Conservation (phyloP, 2,329 filamentous ascomycete genomes). For the Xylariomycetidae sp. region DNA sequence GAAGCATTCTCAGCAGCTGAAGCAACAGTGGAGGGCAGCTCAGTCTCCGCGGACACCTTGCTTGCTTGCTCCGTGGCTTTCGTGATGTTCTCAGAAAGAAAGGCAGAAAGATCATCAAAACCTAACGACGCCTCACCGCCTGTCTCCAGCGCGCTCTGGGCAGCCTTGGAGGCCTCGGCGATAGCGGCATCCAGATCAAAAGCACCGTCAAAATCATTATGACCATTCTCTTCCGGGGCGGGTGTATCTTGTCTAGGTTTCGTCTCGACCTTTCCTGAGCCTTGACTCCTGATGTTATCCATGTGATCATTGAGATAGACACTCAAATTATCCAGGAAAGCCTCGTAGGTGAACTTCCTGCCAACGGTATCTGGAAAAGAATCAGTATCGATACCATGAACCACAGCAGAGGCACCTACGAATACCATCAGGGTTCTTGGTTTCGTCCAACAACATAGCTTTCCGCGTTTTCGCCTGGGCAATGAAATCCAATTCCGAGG, state of each 20-base stretch:
- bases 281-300: slow-evolving; percentile 22
- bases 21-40: slow-evolving; percentile 23
- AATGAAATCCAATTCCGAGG: slow-evolving; percentile 22
- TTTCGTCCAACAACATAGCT: slow-evolving; percentile 24
- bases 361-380: slow-evolving; percentile 15
- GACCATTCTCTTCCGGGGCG: slow-evolving; percentile 11
- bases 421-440: slow-evolving; percentile 17
- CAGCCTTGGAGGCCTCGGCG: slow-evolving; percentile 27
- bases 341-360: slow-evolving; percentile 28
- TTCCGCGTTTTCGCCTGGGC: slow-evolving; percentile 20
- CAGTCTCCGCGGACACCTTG: slow-evolving; percentile 14
- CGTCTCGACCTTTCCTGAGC: slow-evolving; percentile 17
- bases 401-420: slow-evolving; percentile 15
- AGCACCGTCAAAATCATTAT: slow-evolving; percentile 15
- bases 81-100: slow-evolving; percentile 24
- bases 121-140: slow-evolving; percentile 10
- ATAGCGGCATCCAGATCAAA: slow-evolving; percentile 28
- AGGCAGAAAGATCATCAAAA: slow-evolving; percentile 25
- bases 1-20: slow-evolving; percentile 27
- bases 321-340: slow-evolving; percentile 26
- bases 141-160: slow-evolving; percentile 20
- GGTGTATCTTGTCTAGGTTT: slow-evolving; percentile 14
- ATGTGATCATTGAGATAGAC: slow-evolving; percentile 28
- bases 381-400: slow-evolving; percentile 9
- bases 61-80: slow-evolving; percentile 23